A percentile compares a stretch with the other conserved stretches of the same genome.
Evolutionary conservation across 2,329 filamentous ascomycete genomes (phyloP).

Genomic region (Xylariaceae sp.): DNA sequence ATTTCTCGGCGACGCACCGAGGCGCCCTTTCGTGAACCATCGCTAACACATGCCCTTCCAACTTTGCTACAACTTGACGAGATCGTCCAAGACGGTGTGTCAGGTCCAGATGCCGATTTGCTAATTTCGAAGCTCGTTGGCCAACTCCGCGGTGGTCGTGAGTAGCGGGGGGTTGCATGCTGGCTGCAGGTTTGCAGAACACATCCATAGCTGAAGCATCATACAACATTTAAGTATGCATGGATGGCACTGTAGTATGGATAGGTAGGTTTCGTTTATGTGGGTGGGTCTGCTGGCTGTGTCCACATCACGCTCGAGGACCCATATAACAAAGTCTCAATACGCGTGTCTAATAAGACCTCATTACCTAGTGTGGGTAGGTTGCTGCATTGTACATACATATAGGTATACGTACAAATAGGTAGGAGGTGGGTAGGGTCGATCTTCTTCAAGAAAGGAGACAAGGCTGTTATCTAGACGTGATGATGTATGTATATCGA

Average conservation of each 20-base stretch:
- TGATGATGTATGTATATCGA: no score
- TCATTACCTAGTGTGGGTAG: no score
- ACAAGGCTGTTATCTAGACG: no score
- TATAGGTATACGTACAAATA: no score
- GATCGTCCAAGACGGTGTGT: neutral
- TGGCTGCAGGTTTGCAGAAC: conserved; percentile 6
- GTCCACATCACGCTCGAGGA: neutral
- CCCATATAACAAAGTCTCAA: neutral
- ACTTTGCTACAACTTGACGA: neutral
- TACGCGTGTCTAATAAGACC: no score
- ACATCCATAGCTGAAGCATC: neutral
- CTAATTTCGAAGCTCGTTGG: conserved; percentile 1
- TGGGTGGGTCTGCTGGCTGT: neutral
- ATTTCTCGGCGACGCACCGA: conserved; percentile 20
- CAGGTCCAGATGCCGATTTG: neutral
- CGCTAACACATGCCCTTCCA: neutral
- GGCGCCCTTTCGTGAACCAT: neutral
- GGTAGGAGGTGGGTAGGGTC: no score
- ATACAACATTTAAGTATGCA: neutral
- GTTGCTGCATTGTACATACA: no score
- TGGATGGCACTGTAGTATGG: no score
- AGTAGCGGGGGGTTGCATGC: conserved; percentile 10
- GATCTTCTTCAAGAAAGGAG: no score
- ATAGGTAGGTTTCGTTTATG: no score
- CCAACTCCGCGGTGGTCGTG: conserved; percentile 15